Base-by-base conservation (phyloP, 495 filamentous ascomycete genomes). In the Astrothelium macrocarpum region DNA sequence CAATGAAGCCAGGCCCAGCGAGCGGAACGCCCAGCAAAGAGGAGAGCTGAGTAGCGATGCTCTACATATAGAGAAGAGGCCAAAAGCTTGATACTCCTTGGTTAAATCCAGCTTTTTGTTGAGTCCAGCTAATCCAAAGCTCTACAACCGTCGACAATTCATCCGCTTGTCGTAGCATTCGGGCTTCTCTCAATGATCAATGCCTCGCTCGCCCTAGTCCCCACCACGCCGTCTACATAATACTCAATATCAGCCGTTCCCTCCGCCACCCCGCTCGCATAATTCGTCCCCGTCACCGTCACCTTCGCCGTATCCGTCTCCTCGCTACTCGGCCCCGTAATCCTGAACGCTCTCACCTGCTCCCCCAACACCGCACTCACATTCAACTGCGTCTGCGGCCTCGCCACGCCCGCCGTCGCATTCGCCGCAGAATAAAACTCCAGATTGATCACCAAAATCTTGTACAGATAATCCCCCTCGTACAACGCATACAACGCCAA, bases 401-500 rank as follows among this genome's bases (percentile, higher is more conserved):
- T 4, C 49, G 20, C 23, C 23, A 56, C 25, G 2, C 49, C 49
- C 7, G 20, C 49, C 5, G 7, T 28, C 23, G 49, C 49, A 56
- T 56, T 56, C 23, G 49, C 49, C 2, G 49, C 49, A 2, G 49
- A 56, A 16, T 56, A 56, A 16, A 56, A 56, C 5, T 26, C 49
- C 2, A 56, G 49, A 16, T 56, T 56, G 25, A 56, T 26, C 2
- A 25, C 49, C 7, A 56, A 20, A 2, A 56, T 16, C 25, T 56
- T 56, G 25, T 56, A 56, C 49, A 56, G 25, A 5, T 26, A 26
- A 20, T 56, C 49, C 5, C 49, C 49, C 49, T 56, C 49, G 20
- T 56, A 56, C 12, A 56, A 7, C 49, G 49, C 49, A 29, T 56
- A 56, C 49, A 56, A 16, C 23, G 49, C 49, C 49, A 56, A 25